These are phyloP conservation scores for Limtongozyma cylindracea DNA, from an alignment of 805 yeast species.

Conservation along the genomic window DNA sequence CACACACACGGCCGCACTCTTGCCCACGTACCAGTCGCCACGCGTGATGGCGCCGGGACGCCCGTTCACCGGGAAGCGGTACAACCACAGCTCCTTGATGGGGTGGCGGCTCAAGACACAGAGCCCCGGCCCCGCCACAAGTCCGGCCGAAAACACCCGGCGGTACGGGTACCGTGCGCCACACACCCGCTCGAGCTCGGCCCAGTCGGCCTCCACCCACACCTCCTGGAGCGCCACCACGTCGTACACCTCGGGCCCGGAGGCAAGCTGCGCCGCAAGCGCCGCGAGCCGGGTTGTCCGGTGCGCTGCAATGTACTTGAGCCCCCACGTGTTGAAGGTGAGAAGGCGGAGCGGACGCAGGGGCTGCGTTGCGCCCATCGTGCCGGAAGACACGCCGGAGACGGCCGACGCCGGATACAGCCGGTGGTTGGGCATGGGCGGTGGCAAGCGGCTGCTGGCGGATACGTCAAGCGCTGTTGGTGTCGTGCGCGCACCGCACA, in stretches of 20 bases:
- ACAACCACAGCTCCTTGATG: conserved; percentile 51
- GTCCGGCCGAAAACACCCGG: conserved; percentile 60
- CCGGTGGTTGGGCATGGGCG: no score
- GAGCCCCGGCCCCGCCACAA: conserved; percentile 80
- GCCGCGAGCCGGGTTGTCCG: conserved; percentile 42
- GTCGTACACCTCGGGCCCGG: conserved; percentile 38
- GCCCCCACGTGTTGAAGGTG: conserved; percentile 75
- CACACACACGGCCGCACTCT: conserved; percentile 51
- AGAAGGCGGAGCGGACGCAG: no score
- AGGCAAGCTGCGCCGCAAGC: conserved; percentile 41
- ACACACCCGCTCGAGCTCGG: conserved; percentile 23
- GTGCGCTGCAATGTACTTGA: conserved; percentile 56
- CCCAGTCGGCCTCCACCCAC: conserved; percentile 79
- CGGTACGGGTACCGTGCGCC: conserved; percentile 26
- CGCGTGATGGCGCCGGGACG: conserved; percentile 80
- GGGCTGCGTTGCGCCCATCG: no score
- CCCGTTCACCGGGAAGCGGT: conserved; percentile 81
- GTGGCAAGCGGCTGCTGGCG: no score
- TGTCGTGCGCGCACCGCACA: no score
- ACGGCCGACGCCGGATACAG: no score
- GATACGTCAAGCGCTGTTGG: no score
- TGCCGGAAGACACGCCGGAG: no score
- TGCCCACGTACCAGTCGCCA: conserved; percentile 97
- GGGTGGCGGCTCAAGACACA: conserved; percentile 70
- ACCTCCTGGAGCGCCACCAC: conserved; percentile 85